Base-by-base conservation (phyloP, 257 asterid genomes). In the Capsicum chinense region DNA sequence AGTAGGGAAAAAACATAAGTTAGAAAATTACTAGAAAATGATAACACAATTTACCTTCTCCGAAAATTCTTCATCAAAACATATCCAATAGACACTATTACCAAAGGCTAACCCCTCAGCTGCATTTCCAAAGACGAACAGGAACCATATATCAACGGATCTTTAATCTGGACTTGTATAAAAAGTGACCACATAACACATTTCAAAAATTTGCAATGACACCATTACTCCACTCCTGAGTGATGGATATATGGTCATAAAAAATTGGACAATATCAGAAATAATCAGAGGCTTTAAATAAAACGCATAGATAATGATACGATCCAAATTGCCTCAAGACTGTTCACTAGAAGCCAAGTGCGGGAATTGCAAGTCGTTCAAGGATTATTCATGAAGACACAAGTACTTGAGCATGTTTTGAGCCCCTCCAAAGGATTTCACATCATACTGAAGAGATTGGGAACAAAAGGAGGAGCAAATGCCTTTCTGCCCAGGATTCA, bases 61-160 rank as follows among this genome's bases (percentile, higher is more conserved):
- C 17, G 91, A 87, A 58, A 83, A 91, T 80, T 97, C 98, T 85
- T 97, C 95, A 87, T 88, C 98, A 52, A 97, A 97, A 42, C 91
- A 90, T 89, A 97, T 92, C 97, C 93, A 93, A 84, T 90, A 95
- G 54, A 95, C 98, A 80, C 98, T 93, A 86, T 97, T 97, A 79
- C 99, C 99, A 84, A 97, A 92, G 62, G 83, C 91, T 83, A 97
- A 90, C 67, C 93, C 99, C 84, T 95, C 90, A 86, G 99, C 99
- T 95, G 98, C 93, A 96, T 68, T 69, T 52, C 33, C 58, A 85
- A 67, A 83, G 62, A 63, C 64, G n/a, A 74, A 52, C 44, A 50
- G 19, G 56, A n/a, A 26, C 12, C 21, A 9, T 6, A 73, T 10
- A 70, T 83, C 84, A 80, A 79, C 21, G 52, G 64, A 54, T 78